Conservation (phyloP, 2,329 filamentous ascomycete genomes). For the Ophiostoma sp. region DNA sequence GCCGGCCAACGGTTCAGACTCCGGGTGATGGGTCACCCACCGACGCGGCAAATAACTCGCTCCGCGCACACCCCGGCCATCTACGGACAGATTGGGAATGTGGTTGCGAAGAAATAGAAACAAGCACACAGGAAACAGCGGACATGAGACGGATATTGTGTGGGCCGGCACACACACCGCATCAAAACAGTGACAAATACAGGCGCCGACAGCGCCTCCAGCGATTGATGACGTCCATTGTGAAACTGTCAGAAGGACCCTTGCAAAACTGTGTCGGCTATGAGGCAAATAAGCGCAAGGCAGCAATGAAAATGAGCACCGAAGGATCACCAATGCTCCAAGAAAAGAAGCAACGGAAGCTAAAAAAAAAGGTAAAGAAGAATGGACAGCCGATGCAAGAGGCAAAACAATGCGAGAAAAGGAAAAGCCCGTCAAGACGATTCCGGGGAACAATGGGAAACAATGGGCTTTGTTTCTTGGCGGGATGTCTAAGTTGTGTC, state of each 20-base stretch:
- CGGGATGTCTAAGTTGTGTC: not conserved
- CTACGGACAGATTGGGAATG: not conserved
- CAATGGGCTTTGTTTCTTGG: not conserved
- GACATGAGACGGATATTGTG: not conserved
- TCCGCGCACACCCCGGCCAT: not conserved
- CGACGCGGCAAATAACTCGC: not conserved
- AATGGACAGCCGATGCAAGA: not conserved
- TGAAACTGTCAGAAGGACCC: not conserved
- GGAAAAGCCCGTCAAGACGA: not conserved
- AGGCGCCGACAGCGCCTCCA: not conserved
- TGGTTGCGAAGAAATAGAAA: not conserved
- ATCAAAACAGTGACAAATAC: not conserved
- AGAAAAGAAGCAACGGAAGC: not conserved
- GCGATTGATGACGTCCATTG: not conserved
- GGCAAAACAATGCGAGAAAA: not conserved
- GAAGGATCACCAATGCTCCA: not conserved
- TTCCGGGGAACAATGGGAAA: not conserved
- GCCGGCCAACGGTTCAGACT: not conserved
- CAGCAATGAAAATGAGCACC: not conserved
- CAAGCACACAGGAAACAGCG: not conserved
- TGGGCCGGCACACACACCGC: not conserved
- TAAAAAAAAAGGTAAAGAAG: not conserved
- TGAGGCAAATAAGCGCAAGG: constrained; percentile 1
- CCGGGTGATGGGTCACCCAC: not conserved
- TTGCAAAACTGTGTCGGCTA: not conserved